Evolutionary conservation across 257 asterid genomes (phyloP), one percentile per base, ranked within the genome.

Genomic region (Penstemon newberryi): DNA sequence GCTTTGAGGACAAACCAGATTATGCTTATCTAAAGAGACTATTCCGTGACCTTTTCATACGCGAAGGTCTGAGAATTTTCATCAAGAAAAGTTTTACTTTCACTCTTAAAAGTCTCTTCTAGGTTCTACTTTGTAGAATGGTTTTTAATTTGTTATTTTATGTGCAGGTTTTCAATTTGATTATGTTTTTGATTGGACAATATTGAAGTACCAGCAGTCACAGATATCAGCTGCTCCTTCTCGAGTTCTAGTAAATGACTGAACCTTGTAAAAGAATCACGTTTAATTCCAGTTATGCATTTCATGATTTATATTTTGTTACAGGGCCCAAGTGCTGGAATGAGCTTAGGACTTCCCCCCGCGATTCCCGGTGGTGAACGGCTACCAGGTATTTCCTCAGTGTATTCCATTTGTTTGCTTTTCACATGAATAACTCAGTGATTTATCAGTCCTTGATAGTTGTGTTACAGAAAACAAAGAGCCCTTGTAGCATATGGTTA

Each of bases 151-250:
- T 68, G 46, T 15, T 44, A 52, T 72, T 56, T 56, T 49, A 64
- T 43, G 53, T 73, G 63, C 80, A 92, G 98, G 98, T 65, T 92
- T 92, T 83, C 98, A 90, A 74, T 92, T 90, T 67, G 98, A 92
- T 79, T 85, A 92, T 84, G 95, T 92, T 67, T 92, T 92, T 81
- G 98, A 92, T 81, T 90, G 98, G 98, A 92, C 98, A 65, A 92
- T 92, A 50, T 82, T 92, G 86, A 92, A 88, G 86, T 92, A 88
- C 75, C 98, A 88, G 80, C 98, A 92, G 78, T 86, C 98, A 2
- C 97, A 91, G 81, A 85, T 89, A 84, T 81, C 95, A 40, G 71
- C 71, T 52, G 60, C 63, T 39, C 71, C 71, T 66, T 75, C 96
- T 43, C 87, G 93, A 54, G 65, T 83, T 65, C 81, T 70, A 77